phyloP scores from a whole-genome alignment of 2,329 filamentous ascomycete genomes.

The Neocucurbitaria cava region DNA sequence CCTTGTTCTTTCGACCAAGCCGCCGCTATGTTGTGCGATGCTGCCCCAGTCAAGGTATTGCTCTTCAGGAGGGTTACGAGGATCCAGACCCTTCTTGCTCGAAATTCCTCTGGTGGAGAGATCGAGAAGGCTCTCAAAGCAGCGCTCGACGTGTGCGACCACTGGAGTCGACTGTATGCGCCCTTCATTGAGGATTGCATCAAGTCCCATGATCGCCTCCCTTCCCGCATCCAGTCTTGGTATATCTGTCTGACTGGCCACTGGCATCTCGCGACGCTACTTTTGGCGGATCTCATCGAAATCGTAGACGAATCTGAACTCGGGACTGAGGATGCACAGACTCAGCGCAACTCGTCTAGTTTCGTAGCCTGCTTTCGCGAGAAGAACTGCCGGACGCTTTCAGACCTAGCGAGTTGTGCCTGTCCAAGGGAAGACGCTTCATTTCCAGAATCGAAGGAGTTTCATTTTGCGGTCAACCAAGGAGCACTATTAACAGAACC shows the following conservation, averaged over 20 bases:
- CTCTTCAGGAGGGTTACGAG: conserved; percentile 63
- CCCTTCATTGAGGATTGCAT: conserved; percentile 62
- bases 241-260: conserved; percentile 64
- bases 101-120: conserved; percentile 42
- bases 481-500: conserved; percentile 65
- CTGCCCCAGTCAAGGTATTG: conserved; percentile 64
- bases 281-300: conserved; percentile 62
- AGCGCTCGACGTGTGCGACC: conserved; percentile 59
- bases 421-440: conserved; percentile 38
- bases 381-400: conserved; percentile 54
- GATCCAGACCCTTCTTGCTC: conserved; percentile 59
- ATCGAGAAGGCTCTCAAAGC: conserved; percentile 59
- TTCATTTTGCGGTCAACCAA: conserved; percentile 62
- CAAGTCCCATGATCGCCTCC: conserved; percentile 57
- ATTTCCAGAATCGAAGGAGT: conserved; percentile 46
- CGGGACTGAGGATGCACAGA: conserved; percentile 26
- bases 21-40: conserved; percentile 56
- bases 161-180: conserved; percentile 62
- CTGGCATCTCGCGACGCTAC: conserved; percentile 63
- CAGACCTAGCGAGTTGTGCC: conserved; percentile 57
- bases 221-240: conserved; percentile 64
- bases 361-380: conserved; percentile 52
- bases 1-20: conserved; percentile 62
- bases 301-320: conserved; percentile 52
- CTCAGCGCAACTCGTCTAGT: conserved; percentile 28